phyloP scores from a whole-genome alignment of 1,284 basidiomycete species.

The Apiotrichum montevideense region DNA sequence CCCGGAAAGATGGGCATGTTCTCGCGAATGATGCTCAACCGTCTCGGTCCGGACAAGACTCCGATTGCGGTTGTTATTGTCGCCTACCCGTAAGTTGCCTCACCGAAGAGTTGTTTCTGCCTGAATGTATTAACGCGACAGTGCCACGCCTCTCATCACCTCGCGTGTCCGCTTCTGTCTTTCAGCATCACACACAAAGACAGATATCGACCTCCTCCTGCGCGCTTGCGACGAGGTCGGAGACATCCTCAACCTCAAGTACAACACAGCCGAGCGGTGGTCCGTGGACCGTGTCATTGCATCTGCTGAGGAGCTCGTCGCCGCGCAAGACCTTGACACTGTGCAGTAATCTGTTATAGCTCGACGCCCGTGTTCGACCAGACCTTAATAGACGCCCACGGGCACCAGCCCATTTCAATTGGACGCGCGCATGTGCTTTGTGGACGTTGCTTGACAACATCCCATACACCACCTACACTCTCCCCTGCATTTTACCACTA shows the following conservation, averaged over 20 bases:
- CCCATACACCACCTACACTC: too few species aligned
- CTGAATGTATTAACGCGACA: constrained; percentile 36
- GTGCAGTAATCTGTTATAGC: constrained; percentile 3
- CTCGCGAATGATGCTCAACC: constrained; percentile 78
- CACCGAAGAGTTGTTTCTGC: neutral
- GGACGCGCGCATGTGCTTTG: too few species aligned
- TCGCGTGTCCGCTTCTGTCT: constrained; percentile 91
- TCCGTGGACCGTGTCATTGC: constrained; percentile 68
- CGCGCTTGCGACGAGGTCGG: constrained; percentile 90
- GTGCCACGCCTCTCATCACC: constrained; percentile 85
- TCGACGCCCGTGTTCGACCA: neutral
- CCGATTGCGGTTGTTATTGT: constrained; percentile 83
- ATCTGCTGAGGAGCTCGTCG: constrained; percentile 73
- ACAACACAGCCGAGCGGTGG: constrained; percentile 65
- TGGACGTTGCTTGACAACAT: too few species aligned
- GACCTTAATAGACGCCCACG: too few species aligned
- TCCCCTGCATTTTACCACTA: too few species aligned
- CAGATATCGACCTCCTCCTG: constrained; percentile 84
- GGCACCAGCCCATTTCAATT: too few species aligned
- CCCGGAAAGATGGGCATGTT: constrained; percentile 89
- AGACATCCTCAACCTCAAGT: constrained; percentile 76
- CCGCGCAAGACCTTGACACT: constrained; percentile 20
- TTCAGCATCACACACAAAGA: constrained; percentile 91
- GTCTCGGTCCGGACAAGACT: constrained; percentile 54
- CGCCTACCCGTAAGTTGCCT: constrained; percentile 56